A percentile compares a stretch with the other conserved stretches of the same genome.
Evolutionary conservation across 345 rosid species (phyloP).

Genomic region (Gossypioides kirkii): DNA sequence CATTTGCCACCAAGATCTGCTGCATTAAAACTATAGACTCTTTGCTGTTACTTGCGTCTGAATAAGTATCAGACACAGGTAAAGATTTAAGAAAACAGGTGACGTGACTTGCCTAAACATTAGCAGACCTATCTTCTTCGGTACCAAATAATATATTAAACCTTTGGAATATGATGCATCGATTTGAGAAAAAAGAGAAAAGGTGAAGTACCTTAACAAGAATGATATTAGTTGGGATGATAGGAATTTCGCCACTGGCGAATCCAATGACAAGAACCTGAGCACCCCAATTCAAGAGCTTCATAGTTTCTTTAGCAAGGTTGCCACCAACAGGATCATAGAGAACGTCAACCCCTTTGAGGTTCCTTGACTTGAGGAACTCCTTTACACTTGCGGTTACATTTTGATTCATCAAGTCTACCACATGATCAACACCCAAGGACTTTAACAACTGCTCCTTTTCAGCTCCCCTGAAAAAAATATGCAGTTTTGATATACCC

Average conservation of each 20-base stretch:
- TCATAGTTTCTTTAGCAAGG: constrained; percentile 63
- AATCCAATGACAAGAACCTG: constrained; percentile 85
- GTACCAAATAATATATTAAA: too few species aligned
- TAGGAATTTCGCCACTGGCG: constrained; percentile 83
- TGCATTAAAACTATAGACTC: neutral
- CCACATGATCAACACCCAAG: constrained; percentile 78
- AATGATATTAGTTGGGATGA: constrained; percentile 79
- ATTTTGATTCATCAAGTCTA: constrained; percentile 59
- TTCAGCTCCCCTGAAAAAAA: constrained; percentile 51
- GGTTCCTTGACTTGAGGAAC: constrained; percentile 50
- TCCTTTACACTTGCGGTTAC: constrained; percentile 62
- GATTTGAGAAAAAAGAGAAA: neutral
- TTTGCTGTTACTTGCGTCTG: too few species aligned
- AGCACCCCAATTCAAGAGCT: constrained; percentile 91
- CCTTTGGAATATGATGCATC: too few species aligned
- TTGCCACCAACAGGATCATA: constrained; percentile 94
- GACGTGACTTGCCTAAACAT: too few species aligned
- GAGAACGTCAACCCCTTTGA: constrained; percentile 78
- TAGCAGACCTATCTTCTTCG: too few species aligned
- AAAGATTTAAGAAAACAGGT: too few species aligned
- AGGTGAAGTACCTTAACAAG: constrained; percentile 68
- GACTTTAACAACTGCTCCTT: constrained; percentile 69
- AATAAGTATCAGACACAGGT: too few species aligned
- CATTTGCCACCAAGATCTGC: neutral
- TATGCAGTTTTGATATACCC: too few species aligned